Conservation (phyloP, 352 stramenopile species). For the Stephanocyclus meneghinianus region DNA sequence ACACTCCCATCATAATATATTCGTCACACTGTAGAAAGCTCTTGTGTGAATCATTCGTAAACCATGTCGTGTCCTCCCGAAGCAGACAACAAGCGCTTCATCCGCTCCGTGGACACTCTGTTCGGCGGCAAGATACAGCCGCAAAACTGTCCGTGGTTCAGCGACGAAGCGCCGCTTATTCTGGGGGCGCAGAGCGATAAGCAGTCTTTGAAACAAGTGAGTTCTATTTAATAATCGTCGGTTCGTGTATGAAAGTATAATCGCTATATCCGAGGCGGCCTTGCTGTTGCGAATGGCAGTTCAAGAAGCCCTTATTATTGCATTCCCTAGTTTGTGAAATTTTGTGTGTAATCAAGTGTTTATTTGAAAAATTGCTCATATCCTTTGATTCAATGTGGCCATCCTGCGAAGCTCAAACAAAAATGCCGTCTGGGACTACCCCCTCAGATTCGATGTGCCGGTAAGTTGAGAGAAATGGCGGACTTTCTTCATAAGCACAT, state of each 20-base stretch:
- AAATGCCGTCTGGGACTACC: slow-evolving; percentile 28
- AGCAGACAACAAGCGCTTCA: slow-evolving; percentile 3
- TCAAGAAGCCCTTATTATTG: too few relatives aligned
- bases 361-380: background rate
- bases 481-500: background rate
- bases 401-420: slow-evolving; percentile 33
- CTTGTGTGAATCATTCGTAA: too few relatives aligned
- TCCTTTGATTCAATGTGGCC: too few relatives aligned
- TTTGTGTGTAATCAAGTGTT: background rate
- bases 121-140: slow-evolving; percentile 23
- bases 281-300: too few relatives aligned
- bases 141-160: background rate
- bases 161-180: slow-evolving; percentile 13
- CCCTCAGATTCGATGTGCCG: slow-evolving; percentile 31
- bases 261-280: too few relatives aligned
- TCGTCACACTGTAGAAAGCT: too few relatives aligned
- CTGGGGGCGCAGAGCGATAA: slow-evolving; percentile 21
- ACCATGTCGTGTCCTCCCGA: background rate
- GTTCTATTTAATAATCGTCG: background rate
- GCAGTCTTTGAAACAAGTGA: slow-evolving; percentile 16
- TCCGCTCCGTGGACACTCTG: slow-evolving; percentile 32
- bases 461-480: slow-evolving; percentile 3
- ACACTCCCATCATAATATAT: too few relatives aligned
- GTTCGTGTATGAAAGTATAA: background rate
- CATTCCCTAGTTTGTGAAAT: too few relatives aligned